phyloP scores from a whole-genome alignment of 2,329 filamentous ascomycete species.

The Ophiostoma quercus region DNA sequence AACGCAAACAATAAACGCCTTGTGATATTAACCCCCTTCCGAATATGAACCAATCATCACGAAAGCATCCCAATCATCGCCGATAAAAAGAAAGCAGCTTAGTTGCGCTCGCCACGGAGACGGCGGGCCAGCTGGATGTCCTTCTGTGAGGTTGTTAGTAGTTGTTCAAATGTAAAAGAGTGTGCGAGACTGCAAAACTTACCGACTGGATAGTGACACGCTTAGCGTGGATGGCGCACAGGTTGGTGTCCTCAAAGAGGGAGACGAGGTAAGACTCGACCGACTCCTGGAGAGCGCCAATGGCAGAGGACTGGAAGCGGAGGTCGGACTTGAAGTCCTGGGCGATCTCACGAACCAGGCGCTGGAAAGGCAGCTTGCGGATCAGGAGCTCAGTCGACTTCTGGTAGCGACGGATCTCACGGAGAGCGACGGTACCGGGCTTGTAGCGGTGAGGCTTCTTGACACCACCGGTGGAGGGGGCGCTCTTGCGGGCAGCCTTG shows the following conservation, averaged over 20 bases:
- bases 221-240: slow-evolving; percentile 98
- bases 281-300: slow-evolving; percentile 95
- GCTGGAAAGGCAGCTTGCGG: slow-evolving; percentile 96
- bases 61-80: slow-evolving; percentile 37
- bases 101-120: slow-evolving; percentile 90
- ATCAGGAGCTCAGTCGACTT: slow-evolving; percentile 95
- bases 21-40: slow-evolving; percentile 37
- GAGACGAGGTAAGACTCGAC: slow-evolving; percentile 98
- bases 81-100: slow-evolving; percentile 36
- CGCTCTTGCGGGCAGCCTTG: slow-evolving; percentile 98
- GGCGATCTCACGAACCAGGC: slow-evolving; percentile 90
- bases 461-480: slow-evolving; percentile 92
- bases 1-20: slow-evolving; percentile 43
- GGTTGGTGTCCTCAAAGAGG: slow-evolving; percentile 96
- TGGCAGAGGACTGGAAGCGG: slow-evolving; percentile 97
- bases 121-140: slow-evolving; percentile 95
- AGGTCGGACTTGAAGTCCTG: slow-evolving; percentile 94
- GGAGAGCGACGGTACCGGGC: slow-evolving; percentile 92
- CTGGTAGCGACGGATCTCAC: slow-evolving; percentile 98
- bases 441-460: slow-evolving; percentile 92
- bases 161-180: slow-evolving; percentile 1
- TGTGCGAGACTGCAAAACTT: slow-evolving; percentile 30
- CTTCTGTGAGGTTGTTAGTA: slow-evolving; percentile 53
- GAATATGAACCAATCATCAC: slow-evolving; percentile 36
- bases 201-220: slow-evolving; percentile 91